Evolutionary conservation across 176 grass and related monocot species (phyloP), one percentile per base, ranked within the genome.

Genomic region (Rhynchospora pubera): DNA sequence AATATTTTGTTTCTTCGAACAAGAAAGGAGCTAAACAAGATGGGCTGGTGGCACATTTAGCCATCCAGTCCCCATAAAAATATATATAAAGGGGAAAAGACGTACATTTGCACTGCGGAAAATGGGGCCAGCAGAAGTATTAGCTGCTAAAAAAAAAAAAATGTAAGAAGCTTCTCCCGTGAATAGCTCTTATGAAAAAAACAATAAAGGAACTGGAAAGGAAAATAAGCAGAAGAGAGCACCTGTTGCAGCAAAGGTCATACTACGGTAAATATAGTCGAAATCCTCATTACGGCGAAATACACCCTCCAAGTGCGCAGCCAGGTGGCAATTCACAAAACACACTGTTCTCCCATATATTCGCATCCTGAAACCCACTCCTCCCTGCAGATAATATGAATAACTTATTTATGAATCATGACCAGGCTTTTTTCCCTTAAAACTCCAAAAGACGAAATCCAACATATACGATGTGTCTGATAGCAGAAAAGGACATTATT

Each of bases 301-400:
- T 67, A 97, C 87, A 85, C 88, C 92, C 81, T 97, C 95, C 89
- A 94, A 86, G 86, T 97, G 95, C 67, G 92, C 90, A 94, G 95
- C 92, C 55, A 97, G 91, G 85, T 97, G 95, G 80, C 95, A 97
- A 78, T 97, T 97, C 88, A 94, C 82, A 91, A 97, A 97, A 83
- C 92, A 92, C 79, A 94, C 79, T 62, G 72, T 91, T 82, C 79
- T 82, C 83, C 80, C 87, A 73, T 89, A 89, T 91, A 97, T 93
- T 91, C 89, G 90, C 90, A 94, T 89, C 89, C 92, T 89, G 66
- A 97, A 85, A 56, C 88, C 90, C 66, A 97, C 95, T 83, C 90
- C 92, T 85, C 95, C 95, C 95, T 97, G 51, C 39, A 53, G 83
- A 57, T 32, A 78, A 73, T 12, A 66, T 53, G 22, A 47, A 72